Evolutionary conservation across 2,329 filamentous ascomycete species (phyloP), one percentile per base, ranked within the genome.

Genomic region (Chaetomiaceae sp.): DNA sequence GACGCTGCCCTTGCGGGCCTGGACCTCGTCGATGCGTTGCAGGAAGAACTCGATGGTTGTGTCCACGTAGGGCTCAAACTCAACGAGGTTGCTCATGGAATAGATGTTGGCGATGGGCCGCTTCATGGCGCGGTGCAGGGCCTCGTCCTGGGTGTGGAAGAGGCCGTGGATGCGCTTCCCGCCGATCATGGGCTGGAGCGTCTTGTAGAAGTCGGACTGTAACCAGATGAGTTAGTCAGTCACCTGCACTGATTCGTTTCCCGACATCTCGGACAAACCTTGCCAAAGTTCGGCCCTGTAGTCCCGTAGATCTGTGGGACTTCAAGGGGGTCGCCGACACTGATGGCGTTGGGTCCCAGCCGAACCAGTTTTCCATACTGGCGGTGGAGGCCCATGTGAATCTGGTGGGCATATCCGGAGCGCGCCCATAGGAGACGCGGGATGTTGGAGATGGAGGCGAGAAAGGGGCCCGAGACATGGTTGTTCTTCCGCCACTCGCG

Each of bases 51-150:
- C 17, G n/a, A 61, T 61, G 17, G 59, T 61, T 6, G 38, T 51
- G 45, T 65, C 61, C 1, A 66, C 58, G 14, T 56, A 55, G 3
- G 59, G 61, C 47, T 65, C 64, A 20, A 62, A 64, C 33, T 55
- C 37, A 14, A 64, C 54, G 2, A 65, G 57, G 9, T 53, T 63
- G 17, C 34, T 62, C 59, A 65, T 63, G 2, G 62, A 62, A 42
- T 64, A 66, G 3, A 58, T 51, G 38, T 29, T 45, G 1, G 61
- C 54, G 9, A 66, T 56, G 11, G 62, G 60, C 12, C 55, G 51
- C 34, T 60, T 59, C 15, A 64, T 34, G 19, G 23, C 34, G 6
- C 55, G 54, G 37, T 65, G 63, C 12, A 64, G 23, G 25, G 19
- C 25, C 20, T 63, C 58, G 22, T 65, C 61, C 22, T 60, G 61